Conservation (phyloP, 2,329 filamentous ascomycete species). For the Phyllosticta citribraziliensis region DNA sequence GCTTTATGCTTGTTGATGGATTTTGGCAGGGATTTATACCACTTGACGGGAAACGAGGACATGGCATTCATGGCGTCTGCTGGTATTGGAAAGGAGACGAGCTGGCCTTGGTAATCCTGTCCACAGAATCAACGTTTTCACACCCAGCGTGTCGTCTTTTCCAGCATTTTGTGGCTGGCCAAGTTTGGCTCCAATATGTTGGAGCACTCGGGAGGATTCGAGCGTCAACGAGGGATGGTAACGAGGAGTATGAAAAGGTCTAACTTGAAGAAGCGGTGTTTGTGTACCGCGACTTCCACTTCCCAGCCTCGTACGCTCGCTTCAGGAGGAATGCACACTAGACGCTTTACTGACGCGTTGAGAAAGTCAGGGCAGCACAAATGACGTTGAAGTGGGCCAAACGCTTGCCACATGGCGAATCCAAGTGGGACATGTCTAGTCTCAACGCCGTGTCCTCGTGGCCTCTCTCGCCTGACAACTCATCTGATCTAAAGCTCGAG, state of each 20-base stretch:
- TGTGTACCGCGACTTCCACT: too few relatives aligned
- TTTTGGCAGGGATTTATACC: neutral
- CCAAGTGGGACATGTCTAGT: neutral
- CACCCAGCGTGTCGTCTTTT: too few relatives aligned
- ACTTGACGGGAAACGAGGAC: neutral
- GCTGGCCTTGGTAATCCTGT: neutral
- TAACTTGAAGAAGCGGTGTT: too few relatives aligned
- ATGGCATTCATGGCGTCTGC: neutral
- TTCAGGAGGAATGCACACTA: neutral
- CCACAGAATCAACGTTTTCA: neutral
- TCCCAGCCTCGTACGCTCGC: neutral
- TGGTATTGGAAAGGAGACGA: neutral
- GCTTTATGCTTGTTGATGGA: too few relatives aligned
- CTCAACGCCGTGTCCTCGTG: neutral
- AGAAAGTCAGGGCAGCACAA: neutral
- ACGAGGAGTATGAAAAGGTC: too few relatives aligned
- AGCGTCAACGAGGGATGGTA: too few relatives aligned
- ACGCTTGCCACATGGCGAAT: neutral
- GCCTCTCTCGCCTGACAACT: neutral
- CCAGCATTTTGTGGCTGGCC: too few relatives aligned
- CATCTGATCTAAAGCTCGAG: neutral
- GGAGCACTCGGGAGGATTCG: too few relatives aligned
- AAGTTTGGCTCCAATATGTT: too few relatives aligned
- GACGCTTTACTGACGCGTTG: neutral
- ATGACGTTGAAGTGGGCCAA: neutral